Base-by-base conservation (phyloP, 2,329 filamentous ascomycete species). In the Hymenoscyphus infarciens region DNA sequence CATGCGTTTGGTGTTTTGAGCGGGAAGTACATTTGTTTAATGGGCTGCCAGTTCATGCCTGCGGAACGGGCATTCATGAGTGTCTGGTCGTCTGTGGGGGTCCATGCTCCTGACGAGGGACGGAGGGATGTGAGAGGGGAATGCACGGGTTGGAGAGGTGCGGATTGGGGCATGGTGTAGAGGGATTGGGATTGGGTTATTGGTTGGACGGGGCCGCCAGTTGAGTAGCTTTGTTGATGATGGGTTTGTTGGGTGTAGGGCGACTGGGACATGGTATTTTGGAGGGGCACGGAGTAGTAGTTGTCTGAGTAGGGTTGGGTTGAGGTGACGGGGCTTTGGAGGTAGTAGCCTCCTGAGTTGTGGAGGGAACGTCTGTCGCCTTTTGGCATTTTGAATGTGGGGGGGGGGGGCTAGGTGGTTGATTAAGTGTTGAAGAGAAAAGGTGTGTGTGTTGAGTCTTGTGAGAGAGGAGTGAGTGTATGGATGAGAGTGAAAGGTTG, bases 21-120 rank as follows among this genome's bases (percentile, higher is more conserved):
- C 1, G 88, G 89, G 74, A 96, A 96, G 76, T 91, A 86, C 65
- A 82, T 84, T 65, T 82, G 81, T 70, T 92, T 87, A 73, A 96
- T 95, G 70, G 91, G 88, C 60, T 85, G 83, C 92, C 92, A 96
- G 76, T 93, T 94, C 74, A 92, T 82, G 27, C 90, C 89, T 71
- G 87, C 85, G 56, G 88, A 84, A 60, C 92, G 85, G 16, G 91
- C 90, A 53, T 80, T 78, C 66, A 94, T 80, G 53, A 96, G 83
- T 42, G 85, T 85, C 70, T 89, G 83, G 75, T 96, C 92, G 69
- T 95, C 91, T 56, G 85, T 81, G 1, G 83, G 79, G 35, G 84
- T 88, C 92, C 92, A 96, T 0, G 87, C 86, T 8, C 84, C 84
- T 0, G 84, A 86, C 38, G 84, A 85, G 27, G 84, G 78, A 56